Conservation (phyloP, 192 early-diverging fungal species). For the Podila clonocystis region DNA sequence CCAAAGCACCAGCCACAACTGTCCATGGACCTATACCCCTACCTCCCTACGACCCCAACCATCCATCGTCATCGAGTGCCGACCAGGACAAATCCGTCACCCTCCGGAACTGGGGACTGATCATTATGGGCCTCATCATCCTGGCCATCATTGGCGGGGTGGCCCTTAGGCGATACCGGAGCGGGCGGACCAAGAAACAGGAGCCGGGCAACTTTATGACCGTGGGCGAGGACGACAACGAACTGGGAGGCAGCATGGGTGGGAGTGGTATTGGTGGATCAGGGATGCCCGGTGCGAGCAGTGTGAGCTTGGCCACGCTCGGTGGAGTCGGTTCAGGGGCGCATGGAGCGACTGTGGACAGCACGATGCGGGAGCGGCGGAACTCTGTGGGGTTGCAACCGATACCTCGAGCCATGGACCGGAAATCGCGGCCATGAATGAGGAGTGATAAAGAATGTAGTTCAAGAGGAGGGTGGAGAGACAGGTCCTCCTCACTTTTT, state of each 20-base stretch:
- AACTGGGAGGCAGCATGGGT: neutral
- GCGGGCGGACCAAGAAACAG: slow-evolving; percentile 35
- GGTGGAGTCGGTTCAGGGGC: slow-evolving; percentile 3
- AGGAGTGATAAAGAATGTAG: too few relatives aligned
- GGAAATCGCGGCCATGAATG: neutral
- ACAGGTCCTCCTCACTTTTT: too few relatives aligned
- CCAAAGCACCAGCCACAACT: slow-evolving; percentile 31
- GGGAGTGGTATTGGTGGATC: neutral
- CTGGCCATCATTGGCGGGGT: slow-evolving; percentile 16
- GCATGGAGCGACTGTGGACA: neutral
- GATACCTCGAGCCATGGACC: slow-evolving; percentile 25
- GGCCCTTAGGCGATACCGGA: slow-evolving; percentile 11
- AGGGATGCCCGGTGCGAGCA: slow-evolving; percentile 1
- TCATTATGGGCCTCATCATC: slow-evolving; percentile 3
- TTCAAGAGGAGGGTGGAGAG: too few relatives aligned
- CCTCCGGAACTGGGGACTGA: slow-evolving; percentile 23
- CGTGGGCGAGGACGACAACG: slow-evolving; percentile 27
- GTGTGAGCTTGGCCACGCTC: slow-evolving; percentile 17
- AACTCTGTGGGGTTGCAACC: slow-evolving; percentile 26
- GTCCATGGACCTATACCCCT: slow-evolving; percentile 18
- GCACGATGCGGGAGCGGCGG: slow-evolving; percentile 29
- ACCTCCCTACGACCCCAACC: slow-evolving; percentile 9
- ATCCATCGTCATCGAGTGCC: neutral
- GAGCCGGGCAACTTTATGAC: slow-evolving; percentile 30
- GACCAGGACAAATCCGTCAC: slow-evolving; percentile 9